These are phyloP conservation scores for Cladobotryum protrusum DNA, from an alignment of 2,329 filamentous ascomycete species.

Conservation along the genomic window DNA sequence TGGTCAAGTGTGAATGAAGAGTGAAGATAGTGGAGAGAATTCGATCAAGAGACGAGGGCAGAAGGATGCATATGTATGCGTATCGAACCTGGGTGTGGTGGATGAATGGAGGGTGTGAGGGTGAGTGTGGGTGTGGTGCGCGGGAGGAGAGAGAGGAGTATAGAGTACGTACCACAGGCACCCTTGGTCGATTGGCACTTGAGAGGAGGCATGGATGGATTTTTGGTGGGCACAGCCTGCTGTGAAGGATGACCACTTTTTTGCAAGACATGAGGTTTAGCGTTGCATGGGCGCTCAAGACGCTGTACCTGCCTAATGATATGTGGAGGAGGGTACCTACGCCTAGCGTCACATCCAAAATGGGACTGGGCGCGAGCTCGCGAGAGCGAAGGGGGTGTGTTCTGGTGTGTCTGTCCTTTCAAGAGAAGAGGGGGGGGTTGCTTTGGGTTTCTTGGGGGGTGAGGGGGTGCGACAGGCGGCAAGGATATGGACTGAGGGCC, in stretches of 20 bases:
- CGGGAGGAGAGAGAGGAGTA: constrained; percentile 5
- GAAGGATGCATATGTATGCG: constrained; percentile 19
- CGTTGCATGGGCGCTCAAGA: constrained; percentile 7
- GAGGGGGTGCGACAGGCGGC: neutral
- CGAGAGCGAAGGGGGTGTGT: neutral
- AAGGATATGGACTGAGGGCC: neutral
- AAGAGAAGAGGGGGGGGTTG: neutral
- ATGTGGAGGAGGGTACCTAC: constrained; percentile 23
- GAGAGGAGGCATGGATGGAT: no score
- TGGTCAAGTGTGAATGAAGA: neutral
- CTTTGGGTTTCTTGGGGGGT: no score
- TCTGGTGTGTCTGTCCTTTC: neutral
- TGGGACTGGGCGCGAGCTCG: neutral
- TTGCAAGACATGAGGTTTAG: constrained; percentile 1
- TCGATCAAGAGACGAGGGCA: constrained; percentile 15
- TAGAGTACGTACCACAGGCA: neutral
- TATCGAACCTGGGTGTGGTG: neutral
- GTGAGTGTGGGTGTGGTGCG: constrained; percentile 12
- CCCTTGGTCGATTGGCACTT: no score
- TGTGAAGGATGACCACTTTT: constrained; percentile 22
- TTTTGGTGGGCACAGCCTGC: constrained; percentile 18
- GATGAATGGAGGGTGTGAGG: constrained; percentile 4
- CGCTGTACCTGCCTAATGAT: constrained; percentile 25
- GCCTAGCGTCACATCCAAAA: constrained; percentile 12
- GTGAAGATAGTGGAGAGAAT: neutral